These are phyloP conservation scores for Colletotrichum sp. DNA, from an alignment of 2,329 filamentous ascomycete genomes.

Conservation along the genomic window DNA sequence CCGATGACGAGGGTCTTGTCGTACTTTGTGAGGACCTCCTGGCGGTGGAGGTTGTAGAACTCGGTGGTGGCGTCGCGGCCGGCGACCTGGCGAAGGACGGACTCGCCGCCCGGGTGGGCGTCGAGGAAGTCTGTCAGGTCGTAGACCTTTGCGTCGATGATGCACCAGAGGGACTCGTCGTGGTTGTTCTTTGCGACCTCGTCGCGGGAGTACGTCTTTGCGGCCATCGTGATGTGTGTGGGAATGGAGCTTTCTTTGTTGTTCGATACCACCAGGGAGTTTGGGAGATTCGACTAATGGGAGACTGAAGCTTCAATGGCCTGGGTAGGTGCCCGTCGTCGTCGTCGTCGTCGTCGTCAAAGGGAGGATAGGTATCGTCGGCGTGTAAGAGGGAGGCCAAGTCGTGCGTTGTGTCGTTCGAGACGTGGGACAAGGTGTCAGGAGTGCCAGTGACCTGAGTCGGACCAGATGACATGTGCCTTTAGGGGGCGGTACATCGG, in stretches of 20 bases:
- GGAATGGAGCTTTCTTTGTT: background rate
- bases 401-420: background rate
- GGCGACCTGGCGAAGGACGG: constrained; percentile 80
- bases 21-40: constrained; percentile 88
- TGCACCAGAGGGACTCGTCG: constrained; percentile 79
- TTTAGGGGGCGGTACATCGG: background rate
- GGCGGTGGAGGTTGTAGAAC: constrained; percentile 92
- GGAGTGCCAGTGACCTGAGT: background rate
- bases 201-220: constrained; percentile 60
- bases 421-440: background rate
- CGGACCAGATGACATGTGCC: background rate
- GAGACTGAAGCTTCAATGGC: background rate
- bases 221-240: constrained; percentile 32
- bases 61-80: constrained; percentile 81
- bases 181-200: constrained; percentile 79
- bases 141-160: constrained; percentile 88
- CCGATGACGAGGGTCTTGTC: constrained; percentile 72
- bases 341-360: background rate
- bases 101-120: constrained; percentile 82
- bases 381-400: background rate
- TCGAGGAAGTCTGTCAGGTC: constrained; percentile 86
- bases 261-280: background rate
- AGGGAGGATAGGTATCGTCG: background rate
- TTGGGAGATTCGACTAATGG: background rate
- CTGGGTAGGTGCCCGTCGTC: background rate